Evolutionary conservation across 2,329 filamentous ascomycete genomes (phyloP), one percentile per base, ranked within the genome.

Genomic region (Metarhizium rileyi): DNA sequence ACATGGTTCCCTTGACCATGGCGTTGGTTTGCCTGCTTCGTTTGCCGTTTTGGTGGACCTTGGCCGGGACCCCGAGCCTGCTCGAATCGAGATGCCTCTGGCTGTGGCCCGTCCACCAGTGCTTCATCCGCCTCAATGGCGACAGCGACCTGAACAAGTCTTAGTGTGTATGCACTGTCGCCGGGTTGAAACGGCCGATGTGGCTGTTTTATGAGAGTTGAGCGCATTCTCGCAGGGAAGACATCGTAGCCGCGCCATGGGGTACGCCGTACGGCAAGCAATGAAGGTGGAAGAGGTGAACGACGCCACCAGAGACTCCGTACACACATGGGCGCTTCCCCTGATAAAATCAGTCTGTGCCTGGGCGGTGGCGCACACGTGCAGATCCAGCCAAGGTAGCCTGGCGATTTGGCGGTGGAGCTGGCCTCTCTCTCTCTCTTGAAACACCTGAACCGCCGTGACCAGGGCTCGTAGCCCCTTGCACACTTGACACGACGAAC

Each of bases 341-440:
- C n/a, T n/a, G n/a, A n/a, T n/a, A n/a, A n/a, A n/a, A n/a, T n/a
- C n/a, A 36, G 25, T 43, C 16, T 44, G 41, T 49, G 47, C 47
- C 47, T 49, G 47, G 41, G 25, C 47, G 41, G 47, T 49, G 47
- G 47, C 40, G 47, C 20, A 49, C 47, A 49, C 47, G 47, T 44
- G 47, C 41, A 44, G 27, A n/a, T 23, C 10, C 9, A 26, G 18
- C 25, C 26, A 30, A 42, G 18, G 8, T 25, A 9, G 20, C 20
- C 22, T 22, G 2, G 8, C 38, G 38, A 42, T 42, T 42, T 20
- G 20, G 20, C 16, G 33, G n/a, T 22, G n/a, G 18, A 40, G 5
- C 33, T 36, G 10, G 9, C n/a, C 9, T 36, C 16, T 36, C 16
- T 16, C 8, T 10, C 33, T 16, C 10, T 36, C 33, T 12, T 30